Evolutionary conservation across 164 flowering plant species (phyloP), one percentile per base, ranked within the genome.

Genomic region (Cinnamomum micranthum): DNA sequence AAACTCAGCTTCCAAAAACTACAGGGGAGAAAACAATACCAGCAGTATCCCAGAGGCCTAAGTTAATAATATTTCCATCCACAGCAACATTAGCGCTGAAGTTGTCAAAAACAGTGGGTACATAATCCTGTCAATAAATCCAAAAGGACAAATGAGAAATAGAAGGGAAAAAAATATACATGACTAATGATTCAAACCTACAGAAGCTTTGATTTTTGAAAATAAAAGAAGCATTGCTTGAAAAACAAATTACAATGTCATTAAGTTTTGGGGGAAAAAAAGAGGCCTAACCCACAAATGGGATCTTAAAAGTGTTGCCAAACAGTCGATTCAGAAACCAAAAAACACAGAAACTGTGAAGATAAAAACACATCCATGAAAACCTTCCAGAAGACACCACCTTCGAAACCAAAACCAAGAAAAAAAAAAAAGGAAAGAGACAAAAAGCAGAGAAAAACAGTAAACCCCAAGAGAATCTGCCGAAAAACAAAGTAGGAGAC

Each of bases 1-100:
- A 28, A 69, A 72, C 19, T 55, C 50, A 33, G 50, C 6, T n/a
- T 41, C 22, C 17, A 75, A 65, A 65, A n/a, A 50, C 0, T 15
- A 65, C 13, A 19, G 31, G 13, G n/a, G 10, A 62, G 27, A 75
- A 66, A 73, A 59, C 5, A 72, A 20, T 84, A 93, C 99, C 99
- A 75, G 99, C 99, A 84, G 99, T 95, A 77, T 95, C 99, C 99
- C 97, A 95, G 3, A 95, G 79, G 7, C 99, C 99, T 86, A 95
- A 82, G 83, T 95, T 95, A 60, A 95, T 97, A 83, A 95, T 88
- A 77, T 71, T 89, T n/a, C 98, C 98, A 87, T 95, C 98, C 76
- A 95, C 97, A 83, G 93, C 81, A 74, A 94, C 98, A 88, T 92
- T 94, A 25, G 98, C 98, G 84, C 98, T 94, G 80, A 94, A 94